Conservation (phyloP, 1,284 basidiomycete species). For the Neonothopanus nambi region DNA sequence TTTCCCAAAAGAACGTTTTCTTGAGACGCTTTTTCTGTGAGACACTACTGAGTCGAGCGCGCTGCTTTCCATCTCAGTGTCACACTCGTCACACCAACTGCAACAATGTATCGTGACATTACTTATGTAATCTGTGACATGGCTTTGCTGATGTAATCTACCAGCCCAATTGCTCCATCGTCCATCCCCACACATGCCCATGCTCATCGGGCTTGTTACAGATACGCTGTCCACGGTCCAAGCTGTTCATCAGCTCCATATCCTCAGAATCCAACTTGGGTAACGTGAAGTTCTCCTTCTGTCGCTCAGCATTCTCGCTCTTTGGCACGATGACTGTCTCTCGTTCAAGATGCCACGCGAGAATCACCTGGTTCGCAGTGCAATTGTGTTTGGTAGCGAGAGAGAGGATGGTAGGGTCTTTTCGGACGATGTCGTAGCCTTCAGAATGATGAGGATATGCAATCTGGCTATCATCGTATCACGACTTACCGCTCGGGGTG, state of each 20-base stretch:
- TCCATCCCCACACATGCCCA: conserved; percentile 34
- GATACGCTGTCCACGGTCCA: conserved; percentile 35
- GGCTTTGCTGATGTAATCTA: conserved; percentile 3
- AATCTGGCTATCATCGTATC: too few relatives aligned
- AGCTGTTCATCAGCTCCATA: conserved; percentile 29
- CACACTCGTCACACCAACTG: too few relatives aligned
- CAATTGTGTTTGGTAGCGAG: conserved; percentile 43
- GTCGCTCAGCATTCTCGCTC: conserved; percentile 38
- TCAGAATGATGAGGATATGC: too few relatives aligned
- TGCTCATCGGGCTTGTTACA: conserved; percentile 33
- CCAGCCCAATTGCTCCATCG: conserved; percentile 36
- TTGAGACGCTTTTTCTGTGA: conserved; percentile 2
- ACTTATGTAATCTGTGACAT: too few relatives aligned
- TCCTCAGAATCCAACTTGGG: conserved; percentile 33
- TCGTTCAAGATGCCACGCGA: conserved; percentile 48
- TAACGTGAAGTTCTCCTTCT: conserved; percentile 44
- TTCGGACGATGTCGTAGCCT: conserved; percentile 42
- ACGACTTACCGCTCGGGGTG: conserved; percentile 22
- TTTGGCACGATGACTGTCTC: conserved; percentile 41
- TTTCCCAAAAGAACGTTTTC: conserved; percentile 13
- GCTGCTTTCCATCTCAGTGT: too few relatives aligned
- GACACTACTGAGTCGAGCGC: too few relatives aligned
- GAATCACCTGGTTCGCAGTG: conserved; percentile 41
- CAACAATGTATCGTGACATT: too few relatives aligned
- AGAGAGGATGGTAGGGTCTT: conserved; percentile 37